A percentile compares a stretch with the other conserved stretches of the same genome.
Conservation (phyloP, 495 filamentous ascomycete species). For the Penicillium atrosanguineum region DNA sequence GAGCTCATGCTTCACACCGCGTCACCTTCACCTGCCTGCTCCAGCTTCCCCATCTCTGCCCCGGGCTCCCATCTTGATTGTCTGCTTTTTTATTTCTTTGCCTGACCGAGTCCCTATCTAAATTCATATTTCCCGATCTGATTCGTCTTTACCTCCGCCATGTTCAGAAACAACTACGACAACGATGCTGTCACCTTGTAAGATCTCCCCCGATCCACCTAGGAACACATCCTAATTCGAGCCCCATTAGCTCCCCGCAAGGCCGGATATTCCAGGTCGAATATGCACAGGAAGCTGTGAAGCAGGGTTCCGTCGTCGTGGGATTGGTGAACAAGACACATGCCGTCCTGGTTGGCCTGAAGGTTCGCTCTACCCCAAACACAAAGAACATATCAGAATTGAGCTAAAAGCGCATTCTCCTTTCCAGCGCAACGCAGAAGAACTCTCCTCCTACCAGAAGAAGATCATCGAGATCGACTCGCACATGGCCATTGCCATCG, state of each 20-base stretch:
- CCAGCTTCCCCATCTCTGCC: constrained; percentile 27
- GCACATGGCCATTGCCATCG: constrained; percentile 93
- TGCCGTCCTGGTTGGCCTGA: constrained; percentile 90
- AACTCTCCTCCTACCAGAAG: constrained; percentile 99
- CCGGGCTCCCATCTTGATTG: constrained; percentile 12
- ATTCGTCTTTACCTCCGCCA: constrained; percentile 40
- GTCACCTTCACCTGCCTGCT: constrained; percentile 32
- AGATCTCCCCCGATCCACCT: constrained; percentile 38
- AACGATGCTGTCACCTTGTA: constrained; percentile 99
- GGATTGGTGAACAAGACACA: constrained; percentile 97
- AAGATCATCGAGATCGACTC: constrained; percentile 97
- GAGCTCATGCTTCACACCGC: constrained; percentile 37
- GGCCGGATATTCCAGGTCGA: constrained; percentile 99
- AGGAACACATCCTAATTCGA: constrained; percentile 19
- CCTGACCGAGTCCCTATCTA: not conserved
- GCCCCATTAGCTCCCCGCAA: constrained; percentile 78
- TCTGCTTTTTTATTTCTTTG: constrained; percentile 21
- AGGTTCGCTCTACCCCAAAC: constrained; percentile 56
- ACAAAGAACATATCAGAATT: not conserved
- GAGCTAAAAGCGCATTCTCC: constrained; percentile 5
- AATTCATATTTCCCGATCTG: constrained; percentile 4
- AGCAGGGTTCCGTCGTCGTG: constrained; percentile 97
- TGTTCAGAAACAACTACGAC: constrained; percentile 99
- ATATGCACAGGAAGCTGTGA: constrained; percentile 97
- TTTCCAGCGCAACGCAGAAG: constrained; percentile 90